Evolutionary conservation across 345 rosid species (phyloP), one percentile per base, ranked within the genome.

Genomic region (Sapria himalayana): DNA sequence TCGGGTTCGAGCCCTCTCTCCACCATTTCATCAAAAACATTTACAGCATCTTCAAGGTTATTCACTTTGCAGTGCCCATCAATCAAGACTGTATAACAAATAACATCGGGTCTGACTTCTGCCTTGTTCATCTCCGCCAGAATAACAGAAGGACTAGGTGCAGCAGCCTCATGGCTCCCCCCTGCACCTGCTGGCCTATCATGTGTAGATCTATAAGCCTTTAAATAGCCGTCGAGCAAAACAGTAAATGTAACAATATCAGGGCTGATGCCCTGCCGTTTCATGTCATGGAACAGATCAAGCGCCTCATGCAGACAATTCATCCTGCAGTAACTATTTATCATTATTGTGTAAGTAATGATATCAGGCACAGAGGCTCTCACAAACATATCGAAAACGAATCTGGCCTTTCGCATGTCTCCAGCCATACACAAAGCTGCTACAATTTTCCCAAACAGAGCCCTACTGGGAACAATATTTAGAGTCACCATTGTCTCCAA

Each of bases 11-110:
- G 45, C 22, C 78, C 93, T 53, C 40, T 54, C 8, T 60, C 65
- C 43, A 62, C 57, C 70, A 85, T 71, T 54, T 53, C 56, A 46
- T 47, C 19, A 27, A 73, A 68, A 21, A 71, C 48, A 12, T 33
- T 22, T 22, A 43, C 17, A 25, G 92, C 86, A 19, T 40, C 56
- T 24, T 25, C 29, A 19, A 75, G 52, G 23, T 73, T 62, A 10
- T 64, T 44, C 43, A 62, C 57, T 65, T 63, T 75, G 49, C 76
- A 71, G 29, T 56, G 63, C 22, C 54, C 49, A 42, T 65, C 67
- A 39, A 85, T 78, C 65, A 85, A 22, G 48, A 66, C 81, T 3
- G 78, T 77, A 39, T 74, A 77, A 49, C 61, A 61, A 22, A 61
- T 45, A 43, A 65, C 75, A 15, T 71, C 79, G 29, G 67, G 78